Evolutionary conservation across 2,329 filamentous ascomycete genomes (phyloP).

Genomic region (Mariannaea elegans): DNA sequence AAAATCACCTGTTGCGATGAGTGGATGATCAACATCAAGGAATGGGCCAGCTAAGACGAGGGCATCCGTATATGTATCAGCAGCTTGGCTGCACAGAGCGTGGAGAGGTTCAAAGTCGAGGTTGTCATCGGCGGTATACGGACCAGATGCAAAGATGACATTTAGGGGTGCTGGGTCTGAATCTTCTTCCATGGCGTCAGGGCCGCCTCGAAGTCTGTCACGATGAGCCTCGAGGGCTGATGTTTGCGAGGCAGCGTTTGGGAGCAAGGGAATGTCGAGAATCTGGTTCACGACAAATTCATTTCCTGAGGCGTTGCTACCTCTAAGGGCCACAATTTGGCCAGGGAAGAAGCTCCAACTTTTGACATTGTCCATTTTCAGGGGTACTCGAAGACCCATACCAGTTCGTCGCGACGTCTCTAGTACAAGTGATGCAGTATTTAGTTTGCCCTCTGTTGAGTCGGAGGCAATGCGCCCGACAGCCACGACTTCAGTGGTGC

Average conservation of each 20-base stretch:
- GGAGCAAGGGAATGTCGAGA: constrained; percentile 77
- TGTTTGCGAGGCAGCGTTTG: constrained; percentile 75
- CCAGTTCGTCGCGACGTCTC: constrained; percentile 88
- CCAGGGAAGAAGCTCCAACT: constrained; percentile 90
- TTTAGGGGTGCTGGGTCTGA: constrained; percentile 71
- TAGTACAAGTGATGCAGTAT: constrained; percentile 83
- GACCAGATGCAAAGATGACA: constrained; percentile 82
- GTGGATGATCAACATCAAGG: constrained; percentile 88
- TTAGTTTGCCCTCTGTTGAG: constrained; percentile 84
- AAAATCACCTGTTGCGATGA: constrained; percentile 83
- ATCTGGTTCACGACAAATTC: constrained; percentile 84
- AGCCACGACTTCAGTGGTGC: constrained; percentile 86
- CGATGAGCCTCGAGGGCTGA: constrained; percentile 73
- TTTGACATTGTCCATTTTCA: constrained; percentile 76
- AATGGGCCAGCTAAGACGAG: constrained; percentile 88
- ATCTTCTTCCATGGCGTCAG: constrained; percentile 67
- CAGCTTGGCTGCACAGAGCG: constrained; percentile 80
- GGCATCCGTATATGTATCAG: constrained; percentile 77
- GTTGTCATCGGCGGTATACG: constrained; percentile 92
- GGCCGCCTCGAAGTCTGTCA: constrained; percentile 71
- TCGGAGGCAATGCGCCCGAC: constrained; percentile 94
- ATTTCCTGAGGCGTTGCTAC: constrained; percentile 85
- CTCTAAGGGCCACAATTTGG: constrained; percentile 87
- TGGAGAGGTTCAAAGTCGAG: constrained; percentile 89
- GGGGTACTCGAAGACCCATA: constrained; percentile 80